A percentile compares a stretch with the other conserved stretches of the same genome.
Conservation (phyloP, 768 basidiomycete genomes). For the Gautieria morchelliformis region DNA sequence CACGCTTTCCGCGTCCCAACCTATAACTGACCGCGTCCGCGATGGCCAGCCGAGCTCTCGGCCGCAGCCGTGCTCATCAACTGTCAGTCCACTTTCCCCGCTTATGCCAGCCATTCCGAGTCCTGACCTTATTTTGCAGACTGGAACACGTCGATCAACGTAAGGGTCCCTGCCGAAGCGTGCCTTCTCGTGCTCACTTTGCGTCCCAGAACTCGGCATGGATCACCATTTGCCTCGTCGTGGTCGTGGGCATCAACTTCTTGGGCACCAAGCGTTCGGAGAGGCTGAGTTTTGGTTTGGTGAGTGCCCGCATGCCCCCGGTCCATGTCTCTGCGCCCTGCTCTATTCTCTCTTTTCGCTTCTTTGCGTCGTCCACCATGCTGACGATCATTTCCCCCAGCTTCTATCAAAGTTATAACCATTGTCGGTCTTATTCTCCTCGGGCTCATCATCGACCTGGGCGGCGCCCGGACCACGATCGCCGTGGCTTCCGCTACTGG, state of each 20-base stretch:
- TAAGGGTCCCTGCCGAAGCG: not conserved
- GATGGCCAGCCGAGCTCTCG: constrained; percentile 65
- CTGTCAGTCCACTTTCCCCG: constrained; percentile 17
- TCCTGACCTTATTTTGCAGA: constrained; percentile 9
- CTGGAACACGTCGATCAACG: constrained; percentile 38
- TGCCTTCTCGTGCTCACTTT: not conserved
- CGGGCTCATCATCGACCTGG: constrained; percentile 1
- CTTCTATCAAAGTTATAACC: constrained; percentile 35
- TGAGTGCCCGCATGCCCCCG: not conserved
- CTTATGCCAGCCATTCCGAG: not conserved
- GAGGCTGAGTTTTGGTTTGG: constrained; percentile 48
- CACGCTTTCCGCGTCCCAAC: too few relatives aligned
- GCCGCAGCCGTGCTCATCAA: constrained; percentile 71
- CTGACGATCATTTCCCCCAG: not conserved
- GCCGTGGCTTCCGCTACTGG: constrained; percentile 42
- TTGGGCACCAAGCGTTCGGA: constrained; percentile 34
- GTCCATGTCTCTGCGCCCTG: constrained; percentile 29
- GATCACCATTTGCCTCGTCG: constrained; percentile 26
- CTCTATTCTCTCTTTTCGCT: too few relatives aligned
- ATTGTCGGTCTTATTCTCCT: constrained; percentile 19
- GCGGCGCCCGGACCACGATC: constrained; percentile 21
- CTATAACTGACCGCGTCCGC: too few relatives aligned
- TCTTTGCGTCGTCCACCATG: constrained; percentile 26
- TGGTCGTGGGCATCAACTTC: constrained; percentile 26
- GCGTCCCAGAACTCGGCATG: constrained; percentile 19